Base-by-base conservation (phyloP, 768 basidiomycete genomes). In the Russula olivacea region DNA sequence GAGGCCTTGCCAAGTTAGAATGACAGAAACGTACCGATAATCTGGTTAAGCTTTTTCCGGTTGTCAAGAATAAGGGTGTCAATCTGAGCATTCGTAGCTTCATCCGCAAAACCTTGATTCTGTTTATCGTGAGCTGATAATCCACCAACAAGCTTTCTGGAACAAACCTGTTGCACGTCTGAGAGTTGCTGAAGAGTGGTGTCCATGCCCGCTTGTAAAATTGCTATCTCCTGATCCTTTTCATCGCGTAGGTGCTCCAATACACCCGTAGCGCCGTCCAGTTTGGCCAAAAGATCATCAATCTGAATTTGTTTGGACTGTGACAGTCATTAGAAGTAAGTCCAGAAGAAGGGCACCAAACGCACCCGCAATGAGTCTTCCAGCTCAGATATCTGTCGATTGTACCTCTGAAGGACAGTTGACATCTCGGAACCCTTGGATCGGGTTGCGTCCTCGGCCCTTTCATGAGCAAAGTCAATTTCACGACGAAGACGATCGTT, bases 261-360 rank as follows among this genome's bases (percentile, higher is more conserved):
- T 68, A 98, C 93, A 43, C 77, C 81, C 28, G 80, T 75, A 56
- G 89, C 83, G 61, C 82, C 80, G 71, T 97, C 84, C 68, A 98
- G 75, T 75, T 92, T 95, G 66, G 73, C 72, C 30, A 97, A 80
- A 19, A 98, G 78, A 61, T 98, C 94, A 71, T 99, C 97, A 65
- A 99, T 96, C 73, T 96, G 94, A 66, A 89, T 79, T 84, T 98
- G 96, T 74, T 99, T 99, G 34, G 91, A 75, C 96, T 98, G 69
- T 30, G 53, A 15, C 54, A 50, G 41, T 56, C 41, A 64, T 49
- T 38, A 61, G 21, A 68, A 60, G 41, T 47, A 50, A 14, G 55
- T 17, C 0, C 30, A 21, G 63, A 30, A 36, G 40, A 15, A 41
- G 63, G 10, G 43, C 32, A 11, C 28, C 32, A 15, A 28, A 72